Percentiles rank a stretch among this genome's conserved stretches.
Conservation (phyloP, 805 yeast species). For the Candida maltosa region DNA sequence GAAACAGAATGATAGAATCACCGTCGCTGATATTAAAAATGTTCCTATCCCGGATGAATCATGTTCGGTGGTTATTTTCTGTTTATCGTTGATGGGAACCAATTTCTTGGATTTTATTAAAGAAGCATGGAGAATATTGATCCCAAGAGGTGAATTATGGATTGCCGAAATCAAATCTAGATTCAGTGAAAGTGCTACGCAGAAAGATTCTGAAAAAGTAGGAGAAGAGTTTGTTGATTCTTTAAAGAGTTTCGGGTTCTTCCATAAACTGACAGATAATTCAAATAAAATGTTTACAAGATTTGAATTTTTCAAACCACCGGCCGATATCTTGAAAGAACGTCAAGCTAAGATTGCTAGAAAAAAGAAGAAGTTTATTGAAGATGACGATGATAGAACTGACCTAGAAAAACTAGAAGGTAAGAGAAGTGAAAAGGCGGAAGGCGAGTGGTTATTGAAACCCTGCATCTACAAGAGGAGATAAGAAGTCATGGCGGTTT, state of each 20-base stretch:
- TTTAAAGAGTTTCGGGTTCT: slow-evolving; percentile 75
- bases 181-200: slow-evolving; percentile 53
- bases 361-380: slow-evolving; percentile 66
- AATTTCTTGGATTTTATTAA: slow-evolving; percentile 87
- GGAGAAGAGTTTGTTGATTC: slow-evolving; percentile 81
- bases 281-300: slow-evolving; percentile 90
- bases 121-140: slow-evolving; percentile 83
- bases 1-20: slow-evolving; percentile 81
- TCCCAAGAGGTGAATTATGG: slow-evolving; percentile 95
- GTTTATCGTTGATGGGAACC: slow-evolving; percentile 96
- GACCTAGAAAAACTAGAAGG: slow-evolving; percentile 46
- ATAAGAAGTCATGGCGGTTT: slow-evolving; percentile 3
- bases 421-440: slow-evolving; percentile 56
- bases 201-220: slow-evolving; percentile 34
- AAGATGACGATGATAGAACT: slow-evolving; percentile 55
- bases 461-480: slow-evolving; percentile 96
- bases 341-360: slow-evolving; percentile 59
- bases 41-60: slow-evolving; percentile 82
- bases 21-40: slow-evolving; percentile 93
- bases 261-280: slow-evolving; percentile 84
- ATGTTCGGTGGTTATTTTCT: slow-evolving; percentile 86
- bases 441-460: slow-evolving; percentile 86
- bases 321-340: slow-evolving; percentile 62
- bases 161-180: slow-evolving; percentile 95
- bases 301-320: slow-evolving; percentile 90